Evolutionary conservation across 495 filamentous ascomycete genomes (phyloP).

Genomic region (Neurospora sp.): DNA sequence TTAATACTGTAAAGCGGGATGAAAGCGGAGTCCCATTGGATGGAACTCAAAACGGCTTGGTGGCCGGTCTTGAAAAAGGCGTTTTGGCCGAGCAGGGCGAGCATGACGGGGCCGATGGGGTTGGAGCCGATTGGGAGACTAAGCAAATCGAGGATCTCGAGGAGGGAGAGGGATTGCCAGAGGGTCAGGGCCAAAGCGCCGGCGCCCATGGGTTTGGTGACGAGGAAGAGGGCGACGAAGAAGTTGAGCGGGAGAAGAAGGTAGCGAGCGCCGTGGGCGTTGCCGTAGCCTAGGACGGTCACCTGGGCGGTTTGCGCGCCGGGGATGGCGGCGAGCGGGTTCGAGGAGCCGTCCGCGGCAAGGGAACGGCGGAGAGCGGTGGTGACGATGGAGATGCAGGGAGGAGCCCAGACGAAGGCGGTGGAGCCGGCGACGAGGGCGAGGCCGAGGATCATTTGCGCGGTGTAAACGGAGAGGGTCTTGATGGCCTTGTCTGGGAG

Average conservation of each 20-base stretch:
- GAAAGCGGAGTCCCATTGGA: constrained; percentile 98
- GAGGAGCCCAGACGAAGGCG: constrained; percentile 65
- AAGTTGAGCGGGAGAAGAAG: constrained; percentile 74
- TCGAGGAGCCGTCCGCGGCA: not conserved
- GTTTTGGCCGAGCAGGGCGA: constrained; percentile 79
- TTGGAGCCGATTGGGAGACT: constrained; percentile 32
- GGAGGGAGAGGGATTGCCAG: constrained; percentile 76
- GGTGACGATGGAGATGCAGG: constrained; percentile 54
- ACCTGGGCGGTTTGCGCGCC: constrained; percentile 39
- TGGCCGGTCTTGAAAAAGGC: constrained; percentile 98
- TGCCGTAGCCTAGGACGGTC: constrained; percentile 82
- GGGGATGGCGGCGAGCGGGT: not conserved
- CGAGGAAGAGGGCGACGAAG: constrained; percentile 60
- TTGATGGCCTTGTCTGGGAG: constrained; percentile 55
- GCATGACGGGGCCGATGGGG: constrained; percentile 72
- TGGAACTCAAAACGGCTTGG: constrained; percentile 74
- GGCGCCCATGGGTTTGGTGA: constrained; percentile 92
- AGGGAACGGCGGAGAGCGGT: constrained; percentile 21
- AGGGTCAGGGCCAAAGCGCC: constrained; percentile 68
- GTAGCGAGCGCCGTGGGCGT: constrained; percentile 84
- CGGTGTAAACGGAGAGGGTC: constrained; percentile 58
- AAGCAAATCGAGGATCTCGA: constrained; percentile 80
- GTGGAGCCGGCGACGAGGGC: constrained; percentile 55
- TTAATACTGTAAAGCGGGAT: constrained; percentile 71
- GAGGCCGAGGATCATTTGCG: constrained; percentile 68